Evolutionary conservation across 441 rosid genomes (phyloP), one percentile per base, ranked within the genome.

Genomic region (Jatropha podagrica): DNA sequence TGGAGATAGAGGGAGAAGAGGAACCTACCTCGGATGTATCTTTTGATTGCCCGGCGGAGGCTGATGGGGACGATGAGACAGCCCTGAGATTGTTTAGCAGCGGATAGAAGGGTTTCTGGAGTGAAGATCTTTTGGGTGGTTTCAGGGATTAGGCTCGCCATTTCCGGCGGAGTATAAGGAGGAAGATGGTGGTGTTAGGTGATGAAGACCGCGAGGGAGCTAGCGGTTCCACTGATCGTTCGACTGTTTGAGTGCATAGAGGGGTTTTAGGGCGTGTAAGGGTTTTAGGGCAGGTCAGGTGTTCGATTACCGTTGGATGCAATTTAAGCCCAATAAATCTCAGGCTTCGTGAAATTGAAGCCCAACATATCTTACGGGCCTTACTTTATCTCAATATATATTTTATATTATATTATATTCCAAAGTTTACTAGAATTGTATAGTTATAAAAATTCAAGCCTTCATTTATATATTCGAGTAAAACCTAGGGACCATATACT

Each of bases 31-130:
- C 89, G 90, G 76, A 95, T 85, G 81, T 87, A 91, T 77, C 77
- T 86, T 77, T 92, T 90, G 61, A 95, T 93, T 46, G 99, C 98
- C 46, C 93, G 89, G 65, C 96, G 95, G 79, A 95, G 99, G 71
- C 88, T 85, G 65, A 88, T 96, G 61, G 96, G 97, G 49, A 92
- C 83, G 42, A 84, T 65, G 68, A 87, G 94, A 82, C 96, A 92
- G 2, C 96, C 82, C 40, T 81, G 72, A 6, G 96, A 93, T 70
- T 89, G 97, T 73, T 81, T 92, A 32, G 97, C 90, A 14, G 92
- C 92, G n/a, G 85, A 78, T 2, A 86, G 86, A 59, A 90, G 88
- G 75, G 78, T 75, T 67, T 92, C 92, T 0, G 89, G 77, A 3
- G 88, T 86, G 72, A 89, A 78, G 46, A 86, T 60, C 75, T 82